These are phyloP conservation scores for Yarrowia keelungensis DNA, from an alignment of 805 yeast genomes.

Conservation along the genomic window DNA sequence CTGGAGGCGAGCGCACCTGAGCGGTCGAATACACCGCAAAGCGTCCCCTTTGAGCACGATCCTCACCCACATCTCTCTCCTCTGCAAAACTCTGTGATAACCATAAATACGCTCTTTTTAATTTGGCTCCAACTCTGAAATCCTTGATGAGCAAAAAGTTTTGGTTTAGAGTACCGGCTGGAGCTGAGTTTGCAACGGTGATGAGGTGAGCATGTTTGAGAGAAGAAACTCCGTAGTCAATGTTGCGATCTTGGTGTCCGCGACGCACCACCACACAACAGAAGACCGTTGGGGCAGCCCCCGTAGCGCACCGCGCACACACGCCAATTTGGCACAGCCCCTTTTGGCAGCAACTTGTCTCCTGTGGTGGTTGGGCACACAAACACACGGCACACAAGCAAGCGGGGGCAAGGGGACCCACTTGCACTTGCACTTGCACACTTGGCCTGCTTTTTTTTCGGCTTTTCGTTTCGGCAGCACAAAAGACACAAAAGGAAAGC, in stretches of 20 bases:
- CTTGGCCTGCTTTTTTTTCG: neutral
- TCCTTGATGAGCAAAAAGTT: constrained; percentile 31
- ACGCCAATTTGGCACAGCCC: constrained; percentile 4
- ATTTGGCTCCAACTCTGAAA: constrained; percentile 34
- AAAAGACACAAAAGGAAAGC: neutral
- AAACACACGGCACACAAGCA: neutral
- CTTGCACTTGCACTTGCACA: neutral
- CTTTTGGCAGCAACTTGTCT: constrained; percentile 5
- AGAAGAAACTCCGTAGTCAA: too few species aligned
- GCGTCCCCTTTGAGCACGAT: too few species aligned
- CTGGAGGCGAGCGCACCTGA: too few species aligned
- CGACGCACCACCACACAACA: too few species aligned
- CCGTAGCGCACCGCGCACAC: neutral
- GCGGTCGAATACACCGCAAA: too few species aligned
- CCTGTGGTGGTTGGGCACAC: neutral
- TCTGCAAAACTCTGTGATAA: constrained; percentile 6
- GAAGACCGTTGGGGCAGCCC: too few species aligned
- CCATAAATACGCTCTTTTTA: constrained; percentile 30
- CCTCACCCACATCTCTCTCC: neutral
- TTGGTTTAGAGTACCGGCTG: constrained; percentile 32
- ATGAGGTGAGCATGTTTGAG: neutral
- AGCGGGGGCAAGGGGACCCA: constrained; percentile 1
- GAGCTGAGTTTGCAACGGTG: constrained; percentile 28
- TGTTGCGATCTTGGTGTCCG: too few species aligned
- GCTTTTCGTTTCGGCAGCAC: neutral